phyloP scores from a whole-genome alignment of 768 basidiomycete genomes.

The Clavulina sp. region DNA sequence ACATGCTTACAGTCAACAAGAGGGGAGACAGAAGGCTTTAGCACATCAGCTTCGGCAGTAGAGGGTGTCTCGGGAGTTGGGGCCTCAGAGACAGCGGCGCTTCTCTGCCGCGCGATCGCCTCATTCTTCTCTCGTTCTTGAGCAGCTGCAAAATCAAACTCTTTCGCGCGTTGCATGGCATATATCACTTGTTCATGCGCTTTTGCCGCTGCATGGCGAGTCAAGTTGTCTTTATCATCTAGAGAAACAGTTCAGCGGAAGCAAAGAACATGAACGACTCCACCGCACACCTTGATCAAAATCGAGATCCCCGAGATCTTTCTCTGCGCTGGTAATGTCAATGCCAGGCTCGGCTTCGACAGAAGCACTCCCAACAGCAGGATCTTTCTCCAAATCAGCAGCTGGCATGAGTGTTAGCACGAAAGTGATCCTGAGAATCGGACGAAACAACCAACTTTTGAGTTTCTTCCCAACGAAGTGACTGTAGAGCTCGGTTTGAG shows the following conservation, averaged over 20 bases:
- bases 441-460: slow-evolving; percentile 40
- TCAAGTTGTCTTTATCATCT: slow-evolving; percentile 82
- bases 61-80: neutral
- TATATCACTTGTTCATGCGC: slow-evolving; percentile 76
- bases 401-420: slow-evolving; percentile 25
- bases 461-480: slow-evolving; percentile 98
- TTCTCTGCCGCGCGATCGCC: slow-evolving; percentile 48
- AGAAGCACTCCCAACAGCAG: slow-evolving; percentile 22
- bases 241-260: neutral
- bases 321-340: neutral
- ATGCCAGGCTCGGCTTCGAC: neutral
- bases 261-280: neutral
- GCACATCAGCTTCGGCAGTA: slow-evolving; percentile 35
- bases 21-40: slow-evolving; percentile 24
- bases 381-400: slow-evolving; percentile 51
- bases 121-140: slow-evolving; percentile 68
- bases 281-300: slow-evolving; percentile 74
- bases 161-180: slow-evolving; percentile 60
- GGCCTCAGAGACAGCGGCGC: no score
- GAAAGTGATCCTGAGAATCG: no score
- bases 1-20: slow-evolving; percentile 52
- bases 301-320: slow-evolving; percentile 52
- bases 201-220: slow-evolving; percentile 68
- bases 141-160: slow-evolving; percentile 74
- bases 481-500: slow-evolving; percentile 94